Percentiles rank a stretch among this genome's conserved stretches.
These are phyloP conservation scores for Cercospora nicotianae DNA, from an alignment of 2,329 filamentous ascomycete genomes.

Conservation along the genomic window DNA sequence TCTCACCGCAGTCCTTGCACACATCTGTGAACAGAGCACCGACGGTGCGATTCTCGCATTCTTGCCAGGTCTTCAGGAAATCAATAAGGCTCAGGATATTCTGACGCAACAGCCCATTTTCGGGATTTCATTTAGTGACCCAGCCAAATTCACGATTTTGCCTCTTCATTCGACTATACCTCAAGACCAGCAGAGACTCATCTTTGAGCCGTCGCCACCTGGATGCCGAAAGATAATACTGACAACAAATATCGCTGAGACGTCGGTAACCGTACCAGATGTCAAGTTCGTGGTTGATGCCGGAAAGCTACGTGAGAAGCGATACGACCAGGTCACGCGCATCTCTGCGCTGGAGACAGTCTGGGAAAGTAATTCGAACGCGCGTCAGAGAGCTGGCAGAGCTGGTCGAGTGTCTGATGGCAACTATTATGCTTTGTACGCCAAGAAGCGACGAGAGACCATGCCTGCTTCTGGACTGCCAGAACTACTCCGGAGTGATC, in stretches of 20 bases:
- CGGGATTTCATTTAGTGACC: conserved; percentile 46
- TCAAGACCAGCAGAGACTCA: conserved; percentile 43
- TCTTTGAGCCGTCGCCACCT: conserved; percentile 44
- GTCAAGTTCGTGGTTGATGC: conserved; percentile 53
- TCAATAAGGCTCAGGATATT: conserved; percentile 40
- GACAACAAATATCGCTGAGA: conserved; percentile 54
- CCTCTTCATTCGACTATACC: conserved; percentile 51
- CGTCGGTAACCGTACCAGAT: conserved; percentile 54
- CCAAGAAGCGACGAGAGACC: conserved; percentile 39
- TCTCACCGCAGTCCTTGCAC: conserved; percentile 46
- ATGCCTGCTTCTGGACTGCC: conserved; percentile 40
- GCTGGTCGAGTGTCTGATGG: conserved; percentile 53
- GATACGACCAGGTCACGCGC: conserved; percentile 44
- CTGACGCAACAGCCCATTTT: conserved; percentile 28
- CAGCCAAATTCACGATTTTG: conserved; percentile 45
- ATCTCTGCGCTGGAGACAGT: conserved; percentile 44
- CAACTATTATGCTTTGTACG: conserved; percentile 53
- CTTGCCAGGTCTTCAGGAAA: conserved; percentile 48
- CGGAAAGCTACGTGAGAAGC: conserved; percentile 45
- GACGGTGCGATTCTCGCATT: conserved; percentile 53
- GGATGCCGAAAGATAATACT: conserved; percentile 53
- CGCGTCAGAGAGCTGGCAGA: conserved; percentile 52
- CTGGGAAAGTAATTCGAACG: conserved; percentile 52
- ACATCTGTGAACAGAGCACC: conserved; percentile 46
- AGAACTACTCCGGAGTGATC: conserved; percentile 47